These are phyloP conservation scores for Ceratocystiopsis sp. DNA, from an alignment of 2,329 filamentous ascomycete genomes.

Conservation along the genomic window DNA sequence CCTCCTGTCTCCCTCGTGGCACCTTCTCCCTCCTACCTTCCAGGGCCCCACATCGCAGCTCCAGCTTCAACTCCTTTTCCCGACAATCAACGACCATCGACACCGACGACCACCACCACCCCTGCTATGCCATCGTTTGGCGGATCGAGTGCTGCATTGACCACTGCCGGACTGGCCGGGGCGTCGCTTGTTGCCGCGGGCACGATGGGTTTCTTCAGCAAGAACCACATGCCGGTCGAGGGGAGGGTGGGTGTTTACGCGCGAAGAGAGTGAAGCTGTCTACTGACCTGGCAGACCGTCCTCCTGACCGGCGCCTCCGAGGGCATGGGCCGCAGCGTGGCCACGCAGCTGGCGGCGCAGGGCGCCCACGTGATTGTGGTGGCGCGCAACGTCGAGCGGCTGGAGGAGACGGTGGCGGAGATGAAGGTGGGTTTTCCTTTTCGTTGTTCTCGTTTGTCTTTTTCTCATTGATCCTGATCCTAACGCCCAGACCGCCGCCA, in stretches of 20 bases:
- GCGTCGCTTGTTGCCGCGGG: slow-evolving; percentile 16
- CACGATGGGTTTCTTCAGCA: slow-evolving; percentile 52
- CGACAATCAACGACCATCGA: too few relatives aligned
- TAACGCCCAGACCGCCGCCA: slow-evolving; percentile 48
- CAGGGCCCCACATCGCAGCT: too few relatives aligned
- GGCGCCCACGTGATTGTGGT: slow-evolving; percentile 80
- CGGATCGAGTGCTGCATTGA: slow-evolving; percentile 7
- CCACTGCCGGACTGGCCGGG: slow-evolving; percentile 17
- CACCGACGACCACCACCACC: too few relatives aligned
- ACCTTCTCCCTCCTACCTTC: too few relatives aligned
- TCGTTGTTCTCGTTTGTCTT: too few relatives aligned
- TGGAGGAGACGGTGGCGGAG: slow-evolving; percentile 49
- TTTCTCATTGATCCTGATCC: too few relatives aligned
- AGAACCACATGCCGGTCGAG: slow-evolving; percentile 68
- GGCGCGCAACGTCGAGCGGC: slow-evolving; percentile 58
- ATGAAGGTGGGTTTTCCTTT: slow-evolving; percentile 32
- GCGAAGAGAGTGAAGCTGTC: not conserved
- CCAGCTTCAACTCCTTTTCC: too few relatives aligned
- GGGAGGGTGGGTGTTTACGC: slow-evolving; percentile 45
- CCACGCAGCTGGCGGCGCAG: slow-evolving; percentile 57
- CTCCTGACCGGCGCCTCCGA: slow-evolving; percentile 85
- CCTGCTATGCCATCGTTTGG: too few relatives aligned
- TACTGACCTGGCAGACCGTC: slow-evolving; percentile 45
- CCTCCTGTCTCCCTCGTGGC: too few relatives aligned
- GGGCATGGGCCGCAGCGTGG: slow-evolving; percentile 70